Evolutionary conservation across 1,284 basidiomycete genomes (phyloP).

Genomic region (Boletus mariae): DNA sequence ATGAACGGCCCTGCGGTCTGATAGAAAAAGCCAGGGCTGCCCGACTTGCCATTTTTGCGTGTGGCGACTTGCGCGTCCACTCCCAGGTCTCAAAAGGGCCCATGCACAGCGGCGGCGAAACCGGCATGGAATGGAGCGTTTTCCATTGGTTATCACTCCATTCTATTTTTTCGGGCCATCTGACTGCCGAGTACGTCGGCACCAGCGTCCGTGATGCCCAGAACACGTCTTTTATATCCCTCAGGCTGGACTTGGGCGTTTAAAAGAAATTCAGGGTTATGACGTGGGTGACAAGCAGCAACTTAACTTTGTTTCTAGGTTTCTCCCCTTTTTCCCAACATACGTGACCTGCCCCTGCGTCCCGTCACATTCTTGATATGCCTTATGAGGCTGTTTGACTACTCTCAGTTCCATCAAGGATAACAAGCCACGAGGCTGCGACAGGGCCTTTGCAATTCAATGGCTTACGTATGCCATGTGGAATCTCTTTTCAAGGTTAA

Average conservation of each 20-base stretch:
- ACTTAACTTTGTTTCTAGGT: slow-evolving; percentile 27
- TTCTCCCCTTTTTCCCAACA: slow-evolving; percentile 9
- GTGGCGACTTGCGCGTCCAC: slow-evolving; percentile 10
- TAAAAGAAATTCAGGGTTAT: slow-evolving; percentile 28
- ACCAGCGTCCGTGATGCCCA: slow-evolving; percentile 2
- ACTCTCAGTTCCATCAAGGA: slow-evolving; percentile 4
- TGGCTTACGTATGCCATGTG: slow-evolving; percentile 23
- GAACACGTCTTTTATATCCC: slow-evolving; percentile 7
- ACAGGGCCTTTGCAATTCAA: slow-evolving; percentile 18
- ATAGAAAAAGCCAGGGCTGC: slow-evolving; percentile 10
- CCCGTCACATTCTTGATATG: slow-evolving; percentile 17
- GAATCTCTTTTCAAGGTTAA: slow-evolving; percentile 25
- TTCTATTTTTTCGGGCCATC: slow-evolving; percentile 5
- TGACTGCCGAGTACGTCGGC: slow-evolving; percentile 17
- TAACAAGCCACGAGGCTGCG: slow-evolving; percentile 19
- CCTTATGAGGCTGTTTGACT: slow-evolving; percentile 12
- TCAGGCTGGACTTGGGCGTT: slow-evolving; percentile 9
- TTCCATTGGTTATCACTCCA: slow-evolving; percentile 2
- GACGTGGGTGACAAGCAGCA: slow-evolving; percentile 23
- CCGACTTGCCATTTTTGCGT: slow-evolving; percentile 8
- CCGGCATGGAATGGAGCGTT: background rate
- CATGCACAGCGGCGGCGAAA: slow-evolving; percentile 13
- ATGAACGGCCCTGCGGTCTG: slow-evolving; percentile 6
- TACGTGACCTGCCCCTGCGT: slow-evolving; percentile 10
- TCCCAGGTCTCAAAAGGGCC: slow-evolving; percentile 6